These are phyloP conservation scores for Ascochyta pisi DNA, from an alignment of 2,329 filamentous ascomycete genomes.

Conservation along the genomic window DNA sequence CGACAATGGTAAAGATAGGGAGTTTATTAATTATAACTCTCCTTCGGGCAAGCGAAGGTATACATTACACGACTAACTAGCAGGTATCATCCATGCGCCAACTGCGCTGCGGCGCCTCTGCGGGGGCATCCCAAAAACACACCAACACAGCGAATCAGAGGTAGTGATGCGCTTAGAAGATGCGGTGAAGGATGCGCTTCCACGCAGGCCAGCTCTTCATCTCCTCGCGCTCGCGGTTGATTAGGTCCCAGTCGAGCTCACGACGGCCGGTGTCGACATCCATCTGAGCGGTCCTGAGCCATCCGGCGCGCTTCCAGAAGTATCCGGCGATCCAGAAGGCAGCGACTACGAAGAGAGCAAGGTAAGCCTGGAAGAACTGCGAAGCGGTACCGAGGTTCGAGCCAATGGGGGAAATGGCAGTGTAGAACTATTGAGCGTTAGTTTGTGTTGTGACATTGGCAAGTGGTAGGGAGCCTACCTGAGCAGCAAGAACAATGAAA, in stretches of 20 bases:
- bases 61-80: constrained; percentile 8
- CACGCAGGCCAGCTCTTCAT: constrained; percentile 61
- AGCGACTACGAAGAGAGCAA: constrained; percentile 56
- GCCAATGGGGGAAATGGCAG: constrained; percentile 42
- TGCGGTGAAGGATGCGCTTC: constrained; percentile 41
- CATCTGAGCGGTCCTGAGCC: constrained; percentile 65
- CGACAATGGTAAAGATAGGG: too few relatives aligned
- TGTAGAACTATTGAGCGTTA: constrained; percentile 48
- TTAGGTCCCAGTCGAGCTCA: constrained; percentile 69
- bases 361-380: constrained; percentile 56
- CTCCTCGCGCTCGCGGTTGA: constrained; percentile 62
- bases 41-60: constrained; percentile 9
- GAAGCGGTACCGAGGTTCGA: constrained; percentile 43
- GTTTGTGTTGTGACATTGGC: not conserved
- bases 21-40: not conserved
- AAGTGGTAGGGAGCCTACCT: constrained; percentile 20
- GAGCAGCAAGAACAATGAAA: constrained; percentile 48
- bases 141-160: not conserved
- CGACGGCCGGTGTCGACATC: constrained; percentile 72
- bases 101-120: not conserved
- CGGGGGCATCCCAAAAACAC: not conserved
- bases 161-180: constrained; percentile 32
- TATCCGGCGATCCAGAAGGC: constrained; percentile 58
- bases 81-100: constrained; percentile 11
- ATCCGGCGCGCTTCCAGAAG: constrained; percentile 69